These are phyloP conservation scores for Candida parachauliodes DNA, from an alignment of 805 yeast species.

Conservation along the genomic window DNA sequence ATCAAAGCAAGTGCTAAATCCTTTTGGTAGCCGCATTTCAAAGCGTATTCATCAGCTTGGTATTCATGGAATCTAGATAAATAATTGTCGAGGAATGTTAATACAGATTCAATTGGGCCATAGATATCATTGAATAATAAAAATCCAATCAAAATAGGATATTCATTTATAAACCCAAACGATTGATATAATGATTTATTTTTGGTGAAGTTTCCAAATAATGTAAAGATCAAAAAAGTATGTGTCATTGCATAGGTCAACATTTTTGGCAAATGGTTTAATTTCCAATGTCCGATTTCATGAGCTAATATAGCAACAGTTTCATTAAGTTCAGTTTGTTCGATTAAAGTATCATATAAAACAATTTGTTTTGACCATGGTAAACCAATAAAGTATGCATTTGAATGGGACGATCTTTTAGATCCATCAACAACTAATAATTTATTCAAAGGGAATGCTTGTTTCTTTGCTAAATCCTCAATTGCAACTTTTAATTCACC, in stretches of 20 bases:
- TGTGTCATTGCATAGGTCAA: conserved; percentile 63
- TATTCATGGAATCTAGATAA: conserved; percentile 85
- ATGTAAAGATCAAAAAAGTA: conserved; percentile 58
- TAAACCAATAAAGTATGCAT: conserved; percentile 92
- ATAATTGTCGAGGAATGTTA: conserved; percentile 64
- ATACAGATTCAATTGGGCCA: conserved; percentile 68
- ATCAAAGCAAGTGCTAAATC: conserved; percentile 71
- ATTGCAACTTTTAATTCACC: conserved; percentile 84
- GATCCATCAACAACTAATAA: conserved; percentile 95
- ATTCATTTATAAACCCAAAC: conserved; percentile 65
- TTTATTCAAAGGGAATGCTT: conserved; percentile 82
- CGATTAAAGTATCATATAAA: conserved; percentile 84
- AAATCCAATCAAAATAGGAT: conserved; percentile 81
- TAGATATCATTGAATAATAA: conserved; percentile 72
- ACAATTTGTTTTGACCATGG: conserved; percentile 98
- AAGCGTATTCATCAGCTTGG: conserved; percentile 89
- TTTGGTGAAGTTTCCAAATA: conserved; percentile 76
- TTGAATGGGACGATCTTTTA: conserved; percentile 91
- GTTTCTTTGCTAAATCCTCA: conserved; percentile 69
- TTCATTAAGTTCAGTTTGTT: conserved; percentile 71
- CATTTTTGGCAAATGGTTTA: conserved; percentile 80
- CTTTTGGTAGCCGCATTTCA: conserved; percentile 63
- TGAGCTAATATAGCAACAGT: conserved; percentile 96
- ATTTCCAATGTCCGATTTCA: conserved; percentile 97
- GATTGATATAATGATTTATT: conserved; percentile 74